A percentile compares a stretch with the other conserved stretches of the same genome.
Evolutionary conservation across 1,284 basidiomycete species (phyloP).

Genomic region (Moniliella sp.): DNA sequence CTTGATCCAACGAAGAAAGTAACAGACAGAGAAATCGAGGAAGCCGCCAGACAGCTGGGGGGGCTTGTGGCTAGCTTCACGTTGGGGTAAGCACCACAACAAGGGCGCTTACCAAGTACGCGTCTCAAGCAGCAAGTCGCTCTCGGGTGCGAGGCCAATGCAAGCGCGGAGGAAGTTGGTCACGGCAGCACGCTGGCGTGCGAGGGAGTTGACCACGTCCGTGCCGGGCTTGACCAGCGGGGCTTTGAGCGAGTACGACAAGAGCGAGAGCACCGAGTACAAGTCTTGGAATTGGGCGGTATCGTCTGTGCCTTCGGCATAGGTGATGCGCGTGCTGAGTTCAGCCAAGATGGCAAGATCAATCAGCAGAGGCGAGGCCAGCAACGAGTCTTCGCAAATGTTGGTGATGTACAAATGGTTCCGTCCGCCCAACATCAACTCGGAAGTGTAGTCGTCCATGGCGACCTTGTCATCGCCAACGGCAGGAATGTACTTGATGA

Average conservation of each 20-base stretch:
- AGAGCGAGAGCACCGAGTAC: conserved; percentile 28
- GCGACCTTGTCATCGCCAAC: conserved; percentile 78
- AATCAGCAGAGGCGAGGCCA: conserved; percentile 84
- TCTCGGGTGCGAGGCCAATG: conserved; percentile 26
- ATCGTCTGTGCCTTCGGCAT: conserved; percentile 41
- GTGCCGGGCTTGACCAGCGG: conserved; percentile 86
- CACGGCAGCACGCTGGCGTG: conserved; percentile 77
- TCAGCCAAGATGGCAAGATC: conserved; percentile 83
- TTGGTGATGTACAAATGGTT: conserved; percentile 27
- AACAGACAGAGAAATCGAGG: no score
- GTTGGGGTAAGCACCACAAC: no score
- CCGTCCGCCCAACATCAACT: conserved; percentile 45
- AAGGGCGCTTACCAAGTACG: conserved; percentile 12
- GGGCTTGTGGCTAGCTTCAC: no score
- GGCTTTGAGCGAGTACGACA: conserved; percentile 51
- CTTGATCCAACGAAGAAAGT: no score
- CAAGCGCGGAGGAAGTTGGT: conserved; percentile 60
- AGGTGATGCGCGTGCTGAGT: conserved; percentile 71
- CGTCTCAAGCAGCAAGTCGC: conserved; percentile 27
- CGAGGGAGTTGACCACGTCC: conserved; percentile 82
- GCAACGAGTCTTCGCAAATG: conserved; percentile 55
- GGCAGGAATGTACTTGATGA: conserved; percentile 46
- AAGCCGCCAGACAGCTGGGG: no score
- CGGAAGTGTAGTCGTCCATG: conserved; percentile 95
- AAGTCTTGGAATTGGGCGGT: conserved; percentile 15